Evolutionary conservation across 441 rosid genomes (phyloP).

Genomic region (Bruguiera hainesii): DNA sequence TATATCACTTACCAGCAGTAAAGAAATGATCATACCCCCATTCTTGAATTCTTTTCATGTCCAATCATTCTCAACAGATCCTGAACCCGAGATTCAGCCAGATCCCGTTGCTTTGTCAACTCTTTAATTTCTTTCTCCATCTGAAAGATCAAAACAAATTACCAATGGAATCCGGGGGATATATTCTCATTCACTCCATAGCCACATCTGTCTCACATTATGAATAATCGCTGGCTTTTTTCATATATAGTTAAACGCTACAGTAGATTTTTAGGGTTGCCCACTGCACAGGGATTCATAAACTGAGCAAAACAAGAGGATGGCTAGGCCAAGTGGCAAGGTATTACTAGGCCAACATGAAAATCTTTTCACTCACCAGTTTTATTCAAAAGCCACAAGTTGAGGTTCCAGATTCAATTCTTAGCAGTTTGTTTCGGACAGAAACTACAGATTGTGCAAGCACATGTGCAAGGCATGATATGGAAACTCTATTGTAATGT

Average conservation of each 20-base stretch:
- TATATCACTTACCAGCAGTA: neutral
- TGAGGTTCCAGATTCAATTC: neutral
- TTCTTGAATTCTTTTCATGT: constrained; percentile 47
- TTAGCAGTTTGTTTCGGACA: too few species aligned
- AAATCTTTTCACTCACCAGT: neutral
- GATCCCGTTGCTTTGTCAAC: constrained; percentile 70
- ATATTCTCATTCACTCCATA: neutral
- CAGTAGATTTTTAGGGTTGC: neutral
- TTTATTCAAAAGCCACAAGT: neutral
- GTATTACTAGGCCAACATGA: neutral
- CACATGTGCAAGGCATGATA: too few species aligned
- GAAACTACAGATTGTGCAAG: too few species aligned
- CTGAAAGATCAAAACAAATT: constrained; percentile 40
- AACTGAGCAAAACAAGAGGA: neutral
- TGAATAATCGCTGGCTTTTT: neutral
- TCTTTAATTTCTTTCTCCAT: constrained; percentile 78
- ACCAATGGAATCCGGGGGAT: constrained; percentile 5
- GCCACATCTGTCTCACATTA: neutral
- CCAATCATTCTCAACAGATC: constrained; percentile 64
- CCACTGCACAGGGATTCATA: neutral
- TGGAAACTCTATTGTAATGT: too few species aligned
- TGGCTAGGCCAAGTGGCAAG: neutral
- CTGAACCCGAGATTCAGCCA: constrained; percentile 76
- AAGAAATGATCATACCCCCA: constrained; percentile 28
- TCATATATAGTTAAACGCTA: constrained; percentile 3